Percentiles rank a stretch among this genome's conserved stretches.
Evolutionary conservation across 2,329 filamentous ascomycete species (phyloP).

Genomic region (Penicillium fuscoglaucum): DNA sequence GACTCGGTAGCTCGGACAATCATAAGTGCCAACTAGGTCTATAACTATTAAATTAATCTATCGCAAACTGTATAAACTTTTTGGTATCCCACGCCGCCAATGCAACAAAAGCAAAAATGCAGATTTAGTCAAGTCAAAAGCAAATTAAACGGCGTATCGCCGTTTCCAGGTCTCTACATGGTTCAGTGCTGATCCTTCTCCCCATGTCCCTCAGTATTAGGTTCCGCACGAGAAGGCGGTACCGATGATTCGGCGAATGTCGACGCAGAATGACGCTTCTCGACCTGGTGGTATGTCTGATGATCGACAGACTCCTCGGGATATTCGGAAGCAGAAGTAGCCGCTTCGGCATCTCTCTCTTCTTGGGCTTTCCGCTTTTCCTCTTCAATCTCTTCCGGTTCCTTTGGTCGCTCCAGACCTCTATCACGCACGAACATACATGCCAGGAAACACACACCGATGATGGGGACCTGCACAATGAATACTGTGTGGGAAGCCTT

Average conservation of each 20-base stretch:
- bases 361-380: constrained; percentile 33
- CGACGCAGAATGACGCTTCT: constrained; percentile 18
- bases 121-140: neutral
- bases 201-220: neutral
- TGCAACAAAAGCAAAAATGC: constrained; percentile 9
- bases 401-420: constrained; percentile 46
- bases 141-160: neutral
- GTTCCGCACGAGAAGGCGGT: constrained; percentile 13
- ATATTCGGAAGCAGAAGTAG: constrained; percentile 3
- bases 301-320: constrained; percentile 3
- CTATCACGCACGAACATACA: constrained; percentile 55
- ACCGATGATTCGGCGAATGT: constrained; percentile 19
- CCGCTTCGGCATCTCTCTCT: constrained; percentile 21
- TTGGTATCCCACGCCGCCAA: constrained; percentile 15
- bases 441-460: constrained; percentile 52
- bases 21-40: neutral
- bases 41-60: neutral
- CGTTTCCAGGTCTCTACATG: neutral
- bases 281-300: constrained; percentile 1
- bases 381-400: constrained; percentile 31
- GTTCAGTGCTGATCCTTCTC: constrained; percentile 1
- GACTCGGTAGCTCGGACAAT: neutral
- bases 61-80: neutral
- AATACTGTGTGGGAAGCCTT: constrained; percentile 58
- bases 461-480: constrained; percentile 56